Evolutionary conservation across 306 rosid species (phyloP), one percentile per base, ranked within the genome.

Genomic region (Betula pendula): DNA sequence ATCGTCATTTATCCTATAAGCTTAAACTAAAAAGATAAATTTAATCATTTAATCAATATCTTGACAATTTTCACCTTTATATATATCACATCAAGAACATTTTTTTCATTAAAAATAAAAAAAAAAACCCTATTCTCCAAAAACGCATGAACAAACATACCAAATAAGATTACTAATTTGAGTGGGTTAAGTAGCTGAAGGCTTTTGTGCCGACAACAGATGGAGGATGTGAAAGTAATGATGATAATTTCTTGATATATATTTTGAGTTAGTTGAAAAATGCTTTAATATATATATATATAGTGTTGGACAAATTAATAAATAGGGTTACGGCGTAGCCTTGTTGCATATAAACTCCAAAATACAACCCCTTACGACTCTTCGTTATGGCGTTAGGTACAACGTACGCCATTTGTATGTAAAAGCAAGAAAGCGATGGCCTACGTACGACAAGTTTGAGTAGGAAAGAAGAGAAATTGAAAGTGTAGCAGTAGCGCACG

Each of bases 381-480:
- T 38, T 27, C 38, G 67, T 55, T 14, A 19, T 73, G 33, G 70
- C 31, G 87, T 88, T 82, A 84, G 93, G 94, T 88, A 35, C 73
- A 80, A 49, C 25, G n/a, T n/a, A n/a, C n/a, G 77, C 45, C 51
- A 77, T 70, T 75, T 76, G 76, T 73, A 68, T 73, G 85, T 76
- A 73, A 80, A 82, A 83, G 73, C 75, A 76, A 68, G 78, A 55
- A 71, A 75, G 62, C 70, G 80, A 40, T 72, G 79, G 74, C 25
- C 73, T 82, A 84, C 67, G 33, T n/a, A 29, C 33, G 48, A 35
- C 19, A 17, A 4, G 88, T 81, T 90, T 88, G 93, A 85, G 93
- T 92, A 86, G 72, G 92, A 60, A 84, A 65, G 76, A 88, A 88
- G 96, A 75, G 87, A 90, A 76, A 83, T 83, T 81, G 69, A 84